Conservation (phyloP, 2,329 filamentous ascomycete genomes). For the Cucurbitaria berberidis region DNA sequence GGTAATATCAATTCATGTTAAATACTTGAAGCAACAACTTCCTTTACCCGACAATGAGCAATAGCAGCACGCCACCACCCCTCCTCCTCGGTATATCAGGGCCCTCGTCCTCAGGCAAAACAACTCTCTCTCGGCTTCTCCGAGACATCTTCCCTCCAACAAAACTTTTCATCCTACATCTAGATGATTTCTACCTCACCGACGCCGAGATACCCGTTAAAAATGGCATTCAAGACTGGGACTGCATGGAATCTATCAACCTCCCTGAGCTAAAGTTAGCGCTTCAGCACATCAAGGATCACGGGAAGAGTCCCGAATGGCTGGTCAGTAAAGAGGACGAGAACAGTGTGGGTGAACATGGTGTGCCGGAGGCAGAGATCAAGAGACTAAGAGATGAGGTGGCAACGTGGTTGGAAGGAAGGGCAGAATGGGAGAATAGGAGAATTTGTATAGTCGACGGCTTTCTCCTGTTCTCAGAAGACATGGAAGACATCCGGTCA, state of each 20-base stretch:
- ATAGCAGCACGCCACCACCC: slow-evolving; percentile 28
- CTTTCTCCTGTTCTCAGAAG: slow-evolving; percentile 78
- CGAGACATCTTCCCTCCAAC: slow-evolving; percentile 74
- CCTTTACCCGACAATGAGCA: neutral
- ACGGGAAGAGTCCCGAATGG: slow-evolving; percentile 64
- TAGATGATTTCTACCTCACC: slow-evolving; percentile 93
- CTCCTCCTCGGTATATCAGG: slow-evolving; percentile 84
- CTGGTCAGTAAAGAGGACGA: slow-evolving; percentile 63
- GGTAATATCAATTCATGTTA: neutral
- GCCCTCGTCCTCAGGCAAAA: slow-evolving; percentile 92
- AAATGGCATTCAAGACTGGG: slow-evolving; percentile 79
- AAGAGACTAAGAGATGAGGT: slow-evolving; percentile 45
- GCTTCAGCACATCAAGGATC: slow-evolving; percentile 71
- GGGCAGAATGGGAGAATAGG: slow-evolving; percentile 22
- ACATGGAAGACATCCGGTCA: slow-evolving; percentile 59
- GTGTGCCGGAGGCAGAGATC: slow-evolving; percentile 38
- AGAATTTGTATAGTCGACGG: slow-evolving; percentile 77
- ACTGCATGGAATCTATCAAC: slow-evolving; percentile 81
- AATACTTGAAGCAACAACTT: neutral
- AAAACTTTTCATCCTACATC: slow-evolving; percentile 79
- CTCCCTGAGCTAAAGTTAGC: slow-evolving; percentile 70
- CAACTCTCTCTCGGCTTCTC: slow-evolving; percentile 84
- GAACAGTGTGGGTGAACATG: slow-evolving; percentile 57
- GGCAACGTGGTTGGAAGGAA: slow-evolving; percentile 9
- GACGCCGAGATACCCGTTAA: slow-evolving; percentile 69